Evolutionary conservation across 768 basidiomycete species (phyloP), one percentile per base, ranked within the genome.

Genomic region (Lentinula raphanica): DNA sequence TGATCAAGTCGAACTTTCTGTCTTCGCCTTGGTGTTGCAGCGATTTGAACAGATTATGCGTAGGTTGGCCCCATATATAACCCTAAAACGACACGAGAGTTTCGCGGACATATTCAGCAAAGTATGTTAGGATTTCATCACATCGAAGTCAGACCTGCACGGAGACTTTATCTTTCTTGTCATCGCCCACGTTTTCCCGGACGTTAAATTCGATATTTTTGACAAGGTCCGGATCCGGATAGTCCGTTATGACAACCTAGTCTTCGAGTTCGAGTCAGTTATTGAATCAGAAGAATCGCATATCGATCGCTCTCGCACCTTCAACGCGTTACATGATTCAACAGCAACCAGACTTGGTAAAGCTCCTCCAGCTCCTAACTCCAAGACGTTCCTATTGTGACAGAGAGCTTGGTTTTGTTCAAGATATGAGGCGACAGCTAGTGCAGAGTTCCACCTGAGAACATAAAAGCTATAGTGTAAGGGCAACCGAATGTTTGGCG

Each of bases 331-430:
- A 12, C 87, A 88, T 58, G 85, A 86, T 39, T 86, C 80, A 0
- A 79, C 83, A 0, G 87, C 76, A 2, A 95, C 81, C 6, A 99
- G 76, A 3, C 90, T 85, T 0, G 97, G 97, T 5, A 98, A 75
- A 2, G 87, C 96, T 1, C 92, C 95, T 0, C 94, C 97, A 0
- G 97, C 97, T 0, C 97, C 97, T 0, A 98, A 82, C 69, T 99
- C 97, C 1, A 98, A 76, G 0, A 98, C 84, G 25, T 65, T 69
- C 7, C 63, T 62, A 49, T 68, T 71, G 35, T 71, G 74, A 45
- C 82, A 85, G 0, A 87, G 62, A 1, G 76, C 68, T 0, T 66
- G 64, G 55, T 86, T 76, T 11, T 49, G 8, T 60, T 91, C 88
- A 1, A 92, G 74, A 66, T 85, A 90, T 0, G 82, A 76, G 12